Conservation (phyloP, 108 stramenopile genomes). For the Cyclostephanos tholiformis region DNA sequence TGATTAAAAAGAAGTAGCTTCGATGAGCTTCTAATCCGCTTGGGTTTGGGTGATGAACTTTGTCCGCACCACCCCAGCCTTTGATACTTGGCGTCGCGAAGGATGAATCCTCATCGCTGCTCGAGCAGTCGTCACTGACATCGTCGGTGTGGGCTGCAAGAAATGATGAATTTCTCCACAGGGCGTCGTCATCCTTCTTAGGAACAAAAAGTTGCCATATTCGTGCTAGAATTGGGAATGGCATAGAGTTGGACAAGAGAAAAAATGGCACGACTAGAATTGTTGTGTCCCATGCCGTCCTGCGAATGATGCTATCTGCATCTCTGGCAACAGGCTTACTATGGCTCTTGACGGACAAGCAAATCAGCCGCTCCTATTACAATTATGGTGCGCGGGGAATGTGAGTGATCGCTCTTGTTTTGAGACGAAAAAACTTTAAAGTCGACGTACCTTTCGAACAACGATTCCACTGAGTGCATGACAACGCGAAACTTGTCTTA, state of each 20-base stretch:
- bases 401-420: neutral
- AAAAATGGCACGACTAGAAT: conserved; percentile 42
- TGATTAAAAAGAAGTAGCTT: conserved; percentile 12
- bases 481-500: conserved; percentile 31
- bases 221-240: conserved; percentile 33
- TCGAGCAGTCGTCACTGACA: conserved; percentile 17
- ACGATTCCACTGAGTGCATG: conserved; percentile 44
- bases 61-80: conserved; percentile 9
- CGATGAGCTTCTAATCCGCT: neutral
- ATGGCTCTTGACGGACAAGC: conserved; percentile 9
- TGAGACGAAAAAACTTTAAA: neutral
- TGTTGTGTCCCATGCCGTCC: conserved; percentile 49
- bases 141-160: conserved; percentile 11
- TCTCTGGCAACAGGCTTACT: conserved; percentile 9
- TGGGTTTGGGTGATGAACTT: conserved; percentile 22
- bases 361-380: conserved; percentile 36
- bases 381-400: neutral
- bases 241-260: conserved; percentile 39
- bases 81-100: conserved; percentile 26
- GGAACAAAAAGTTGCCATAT: conserved; percentile 29
- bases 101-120: conserved; percentile 40
- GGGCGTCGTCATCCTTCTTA: conserved; percentile 18
- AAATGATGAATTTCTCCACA: conserved; percentile 24
- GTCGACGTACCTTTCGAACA: conserved; percentile 21
- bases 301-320: conserved; percentile 8